Evolutionary conservation across 2,329 filamentous ascomycete genomes (phyloP).

Genomic region (Trichophyton equinum): DNA sequence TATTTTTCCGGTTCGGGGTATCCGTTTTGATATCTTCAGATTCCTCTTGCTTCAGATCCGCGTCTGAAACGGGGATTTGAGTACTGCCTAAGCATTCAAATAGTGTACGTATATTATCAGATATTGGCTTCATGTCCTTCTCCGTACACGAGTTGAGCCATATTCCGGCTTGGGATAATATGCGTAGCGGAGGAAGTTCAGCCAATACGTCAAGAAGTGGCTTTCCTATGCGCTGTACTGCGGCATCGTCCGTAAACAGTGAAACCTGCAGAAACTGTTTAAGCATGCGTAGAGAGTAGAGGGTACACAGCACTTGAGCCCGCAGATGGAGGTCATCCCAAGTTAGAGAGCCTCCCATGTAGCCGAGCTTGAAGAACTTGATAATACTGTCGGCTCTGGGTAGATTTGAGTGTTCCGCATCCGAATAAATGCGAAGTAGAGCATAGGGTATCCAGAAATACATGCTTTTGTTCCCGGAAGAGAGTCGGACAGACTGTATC

Average conservation of each 20-base stretch:
- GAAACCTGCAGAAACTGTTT: conserved; percentile 37
- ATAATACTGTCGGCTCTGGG: conserved; percentile 16
- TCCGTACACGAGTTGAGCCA: neutral
- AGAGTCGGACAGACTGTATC: conserved; percentile 15
- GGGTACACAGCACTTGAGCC: conserved; percentile 47
- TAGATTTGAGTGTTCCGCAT: conserved; percentile 9
- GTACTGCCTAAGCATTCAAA: neutral
- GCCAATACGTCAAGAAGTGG: conserved; percentile 10
- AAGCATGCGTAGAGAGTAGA: conserved; percentile 52
- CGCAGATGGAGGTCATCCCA: conserved; percentile 52
- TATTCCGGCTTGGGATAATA: conserved; percentile 6
- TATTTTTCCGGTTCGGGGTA: neutral
- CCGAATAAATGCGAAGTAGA: conserved; percentile 21
- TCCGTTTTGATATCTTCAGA: conserved; percentile 4
- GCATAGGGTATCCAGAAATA: conserved; percentile 27
- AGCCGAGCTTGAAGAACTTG: conserved; percentile 21
- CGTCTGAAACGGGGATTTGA: neutral
- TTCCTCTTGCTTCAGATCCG: conserved; percentile 1
- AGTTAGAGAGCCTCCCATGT: conserved; percentile 24
- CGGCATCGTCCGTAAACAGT: conserved; percentile 15
- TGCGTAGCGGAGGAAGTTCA: conserved; percentile 15
- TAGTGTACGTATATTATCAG: neutral
- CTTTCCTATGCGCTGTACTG: neutral
- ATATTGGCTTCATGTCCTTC: neutral
- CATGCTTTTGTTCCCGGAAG: conserved; percentile 9